Evolutionary conservation across 1,284 basidiomycete genomes (phyloP).

Genomic region (Pseudozyma pruni): DNA sequence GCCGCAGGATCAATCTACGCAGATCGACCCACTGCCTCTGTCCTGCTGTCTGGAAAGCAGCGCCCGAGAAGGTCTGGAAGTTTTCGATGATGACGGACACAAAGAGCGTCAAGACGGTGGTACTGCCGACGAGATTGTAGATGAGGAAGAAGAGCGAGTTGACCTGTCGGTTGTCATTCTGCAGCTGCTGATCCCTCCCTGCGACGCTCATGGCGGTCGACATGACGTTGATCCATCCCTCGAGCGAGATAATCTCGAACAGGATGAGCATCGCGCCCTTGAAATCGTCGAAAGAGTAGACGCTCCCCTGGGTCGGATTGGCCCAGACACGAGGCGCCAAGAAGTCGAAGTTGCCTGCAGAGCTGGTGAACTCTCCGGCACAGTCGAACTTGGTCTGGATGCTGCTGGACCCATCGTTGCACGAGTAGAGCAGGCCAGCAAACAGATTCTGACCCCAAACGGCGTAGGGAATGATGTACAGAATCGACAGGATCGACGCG

Average conservation of each 20-base stretch:
- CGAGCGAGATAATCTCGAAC: slow-evolving; percentile 93
- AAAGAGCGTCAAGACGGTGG: slow-evolving; percentile 75
- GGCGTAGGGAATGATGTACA: slow-evolving; percentile 95
- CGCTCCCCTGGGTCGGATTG: slow-evolving; percentile 83
- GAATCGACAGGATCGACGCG: slow-evolving; percentile 88
- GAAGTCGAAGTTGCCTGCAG: slow-evolving; percentile 74
- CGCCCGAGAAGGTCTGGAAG: slow-evolving; percentile 83
- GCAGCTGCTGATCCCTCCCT: slow-evolving; percentile 69
- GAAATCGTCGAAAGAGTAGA: slow-evolving; percentile 92
- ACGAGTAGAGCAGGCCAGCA: slow-evolving; percentile 82
- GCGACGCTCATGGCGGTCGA: slow-evolving; percentile 81
- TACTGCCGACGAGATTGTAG: slow-evolving; percentile 90
- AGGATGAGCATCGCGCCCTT: slow-evolving; percentile 85
- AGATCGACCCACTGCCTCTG: slow-evolving; percentile 96
- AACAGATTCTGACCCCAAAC: slow-evolving; percentile 98
- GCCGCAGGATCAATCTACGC: slow-evolving; percentile 85
- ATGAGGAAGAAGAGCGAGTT: slow-evolving; percentile 91
- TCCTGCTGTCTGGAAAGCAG: slow-evolving; percentile 79
- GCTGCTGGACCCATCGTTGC: slow-evolving; percentile 76
- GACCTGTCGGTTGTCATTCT: slow-evolving; percentile 60
- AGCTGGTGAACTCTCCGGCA: slow-evolving; percentile 76
- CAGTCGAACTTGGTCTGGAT: slow-evolving; percentile 77
- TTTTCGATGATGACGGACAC: slow-evolving; percentile 91
- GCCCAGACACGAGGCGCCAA: slow-evolving; percentile 87
- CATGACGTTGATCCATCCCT: slow-evolving; percentile 97